Conservation (phyloP, 176 grass and related monocot species). For the Raddia distichophylla region DNA sequence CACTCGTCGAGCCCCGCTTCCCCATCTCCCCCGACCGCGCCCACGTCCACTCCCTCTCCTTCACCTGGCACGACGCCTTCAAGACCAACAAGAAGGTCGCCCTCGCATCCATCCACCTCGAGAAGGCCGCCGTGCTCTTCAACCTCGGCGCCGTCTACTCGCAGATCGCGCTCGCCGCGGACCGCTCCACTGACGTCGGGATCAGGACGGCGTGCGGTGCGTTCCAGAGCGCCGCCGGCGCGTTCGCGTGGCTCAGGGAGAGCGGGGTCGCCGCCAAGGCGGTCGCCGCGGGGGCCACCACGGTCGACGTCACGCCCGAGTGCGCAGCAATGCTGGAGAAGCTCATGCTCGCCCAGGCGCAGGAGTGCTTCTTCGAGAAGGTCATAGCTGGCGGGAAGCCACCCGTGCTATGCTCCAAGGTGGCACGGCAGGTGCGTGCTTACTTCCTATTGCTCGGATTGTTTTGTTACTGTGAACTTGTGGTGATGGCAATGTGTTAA, state of each 20-base stretch:
- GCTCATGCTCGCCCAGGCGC: slow-evolving; percentile 96
- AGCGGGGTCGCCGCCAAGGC: slow-evolving; percentile 78
- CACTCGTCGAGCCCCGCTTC: slow-evolving; percentile 90
- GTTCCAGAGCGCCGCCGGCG: slow-evolving; percentile 81
- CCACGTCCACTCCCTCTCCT: slow-evolving; percentile 80
- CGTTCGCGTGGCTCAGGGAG: slow-evolving; percentile 81
- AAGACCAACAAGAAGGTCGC: slow-evolving; percentile 72
- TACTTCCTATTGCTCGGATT: slow-evolving; percentile 36
- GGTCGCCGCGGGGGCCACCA: slow-evolving; percentile 63
- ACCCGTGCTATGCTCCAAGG: slow-evolving; percentile 81
- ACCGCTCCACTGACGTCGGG: slow-evolving; percentile 74
- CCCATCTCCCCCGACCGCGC: slow-evolving; percentile 75
- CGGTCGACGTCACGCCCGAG: slow-evolving; percentile 81
- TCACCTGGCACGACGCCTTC: slow-evolving; percentile 97
- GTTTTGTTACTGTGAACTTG: slow-evolving; percentile 9
- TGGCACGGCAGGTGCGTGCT: slow-evolving; percentile 79
- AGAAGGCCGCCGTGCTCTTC: slow-evolving; percentile 84
- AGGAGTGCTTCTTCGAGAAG: slow-evolving; percentile 99
- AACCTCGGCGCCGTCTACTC: slow-evolving; percentile 86
- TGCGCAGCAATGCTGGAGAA: slow-evolving; percentile 90
- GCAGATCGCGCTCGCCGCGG: slow-evolving; percentile 84
- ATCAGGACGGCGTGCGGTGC: slow-evolving; percentile 81
- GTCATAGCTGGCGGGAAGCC: slow-evolving; percentile 93
- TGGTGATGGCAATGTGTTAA: neutral
- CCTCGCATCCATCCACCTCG: slow-evolving; percentile 74